These are phyloP conservation scores for Penicillium longicatenatum DNA, from an alignment of 495 filamentous ascomycete species.

Conservation along the genomic window DNA sequence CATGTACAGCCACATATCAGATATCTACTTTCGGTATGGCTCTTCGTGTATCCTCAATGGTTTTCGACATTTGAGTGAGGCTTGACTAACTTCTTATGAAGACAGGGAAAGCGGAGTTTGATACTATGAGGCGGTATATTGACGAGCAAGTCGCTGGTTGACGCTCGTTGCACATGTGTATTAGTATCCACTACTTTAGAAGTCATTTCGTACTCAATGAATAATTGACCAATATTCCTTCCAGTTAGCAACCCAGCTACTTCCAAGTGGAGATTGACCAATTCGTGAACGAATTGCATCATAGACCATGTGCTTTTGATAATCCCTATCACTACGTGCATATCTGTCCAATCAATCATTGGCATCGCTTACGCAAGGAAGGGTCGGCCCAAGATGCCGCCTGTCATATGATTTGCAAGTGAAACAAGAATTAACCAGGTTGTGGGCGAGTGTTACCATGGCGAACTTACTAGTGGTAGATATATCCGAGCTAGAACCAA, in stretches of 20 bases:
- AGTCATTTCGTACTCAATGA: neutral
- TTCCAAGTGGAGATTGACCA: neutral
- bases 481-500: neutral
- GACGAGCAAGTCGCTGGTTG: constrained; percentile 45
- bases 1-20: constrained; percentile 51
- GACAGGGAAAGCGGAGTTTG: constrained; percentile 63
- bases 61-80: too few species aligned
- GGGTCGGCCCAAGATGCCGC: neutral
- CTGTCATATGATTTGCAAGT: neutral
- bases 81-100: constrained; percentile 22
- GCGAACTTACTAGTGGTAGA: neutral
- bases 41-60: too few species aligned
- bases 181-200: neutral
- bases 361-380: neutral
- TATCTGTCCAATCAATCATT: neutral
- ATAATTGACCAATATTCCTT: neutral
- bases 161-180: neutral
- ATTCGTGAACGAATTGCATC: neutral
- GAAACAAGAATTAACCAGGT: neutral
- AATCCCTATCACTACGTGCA: neutral
- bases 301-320: neutral
- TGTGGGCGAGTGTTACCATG: neutral
- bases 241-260: neutral
- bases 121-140: constrained; percentile 57
- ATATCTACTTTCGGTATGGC: constrained; percentile 57